phyloP scores from a whole-genome alignment of 2,329 filamentous ascomycete species.

The Aspergillus sp. region DNA sequence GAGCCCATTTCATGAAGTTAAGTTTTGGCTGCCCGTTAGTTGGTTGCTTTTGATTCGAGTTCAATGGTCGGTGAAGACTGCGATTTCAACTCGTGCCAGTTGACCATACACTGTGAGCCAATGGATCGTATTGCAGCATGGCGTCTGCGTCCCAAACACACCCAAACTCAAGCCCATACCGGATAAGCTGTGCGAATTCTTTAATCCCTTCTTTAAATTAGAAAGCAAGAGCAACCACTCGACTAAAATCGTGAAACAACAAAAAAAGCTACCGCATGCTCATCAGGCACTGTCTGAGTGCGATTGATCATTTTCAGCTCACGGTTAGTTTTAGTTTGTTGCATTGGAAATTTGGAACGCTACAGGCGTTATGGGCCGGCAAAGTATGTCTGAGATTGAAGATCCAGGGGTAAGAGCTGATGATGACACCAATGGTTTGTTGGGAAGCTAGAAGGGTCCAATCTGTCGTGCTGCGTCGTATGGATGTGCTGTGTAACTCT shows the following conservation, averaged over 20 bases:
- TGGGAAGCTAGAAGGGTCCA: slow-evolving; percentile 7
- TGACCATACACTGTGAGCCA: neutral
- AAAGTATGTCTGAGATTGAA: neutral
- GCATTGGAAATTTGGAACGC: slow-evolving; percentile 1
- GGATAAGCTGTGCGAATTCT: too few relatives aligned
- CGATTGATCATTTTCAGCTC: neutral
- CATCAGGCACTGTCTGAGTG: neutral
- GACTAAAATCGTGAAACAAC: neutral
- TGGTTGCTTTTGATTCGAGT: neutral
- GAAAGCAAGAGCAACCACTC: neutral
- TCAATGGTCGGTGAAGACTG: neutral
- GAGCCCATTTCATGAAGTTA: too few relatives aligned
- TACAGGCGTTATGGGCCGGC: neutral
- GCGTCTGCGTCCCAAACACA: neutral
- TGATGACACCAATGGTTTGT: neutral
- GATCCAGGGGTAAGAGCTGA: neutral
- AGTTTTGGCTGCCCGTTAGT: neutral
- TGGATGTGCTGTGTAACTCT: slow-evolving; percentile 13
- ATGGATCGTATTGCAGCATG: neutral
- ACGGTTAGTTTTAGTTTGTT: neutral
- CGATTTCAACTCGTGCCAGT: neutral
- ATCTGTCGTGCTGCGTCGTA: slow-evolving; percentile 12
- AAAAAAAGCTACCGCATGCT: neutral
- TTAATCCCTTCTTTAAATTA: neutral
- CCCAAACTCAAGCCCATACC: too few relatives aligned